phyloP scores from a whole-genome alignment of 2,329 filamentous ascomycete species.

The Colletotrichum limetticola region DNA sequence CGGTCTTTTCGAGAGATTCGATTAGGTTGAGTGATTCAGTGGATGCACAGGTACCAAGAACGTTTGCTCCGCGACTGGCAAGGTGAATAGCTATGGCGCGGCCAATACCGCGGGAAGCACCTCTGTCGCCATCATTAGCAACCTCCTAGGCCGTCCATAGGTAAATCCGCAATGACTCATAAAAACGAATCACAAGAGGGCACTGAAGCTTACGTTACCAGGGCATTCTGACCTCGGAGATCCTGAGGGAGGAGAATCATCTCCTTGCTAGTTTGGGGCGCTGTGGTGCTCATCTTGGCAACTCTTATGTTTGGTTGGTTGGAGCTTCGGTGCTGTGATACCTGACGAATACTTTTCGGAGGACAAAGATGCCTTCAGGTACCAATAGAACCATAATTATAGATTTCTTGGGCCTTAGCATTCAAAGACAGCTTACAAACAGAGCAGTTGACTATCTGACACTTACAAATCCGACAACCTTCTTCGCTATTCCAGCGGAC shows the following conservation, averaged over 20 bases:
- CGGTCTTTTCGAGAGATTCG: background rate
- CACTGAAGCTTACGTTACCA: background rate
- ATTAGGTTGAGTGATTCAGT: background rate
- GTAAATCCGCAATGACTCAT: background rate
- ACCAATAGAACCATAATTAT: background rate
- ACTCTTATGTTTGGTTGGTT: background rate
- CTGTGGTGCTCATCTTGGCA: background rate
- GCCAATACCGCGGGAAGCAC: conserved; percentile 60
- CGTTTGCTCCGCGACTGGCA: conserved; percentile 42
- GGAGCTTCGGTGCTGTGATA: background rate
- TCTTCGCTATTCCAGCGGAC: background rate
- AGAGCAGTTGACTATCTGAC: background rate
- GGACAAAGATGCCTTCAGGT: background rate
- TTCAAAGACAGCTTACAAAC: background rate
- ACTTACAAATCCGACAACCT: too few relatives aligned
- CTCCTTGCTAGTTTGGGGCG: background rate
- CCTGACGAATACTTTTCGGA: background rate
- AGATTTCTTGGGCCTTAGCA: background rate
- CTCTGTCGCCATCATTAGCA: conserved; percentile 58
- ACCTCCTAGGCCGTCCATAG: too few relatives aligned
- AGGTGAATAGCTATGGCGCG: conserved; percentile 42
- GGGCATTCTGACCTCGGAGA: background rate
- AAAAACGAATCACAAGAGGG: background rate
- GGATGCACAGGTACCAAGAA: conserved; percentile 45
- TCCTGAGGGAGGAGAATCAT: background rate